Base-by-base conservation (phyloP, 129 eudicot genomes). In the Helianthus tuberosus region DNA sequence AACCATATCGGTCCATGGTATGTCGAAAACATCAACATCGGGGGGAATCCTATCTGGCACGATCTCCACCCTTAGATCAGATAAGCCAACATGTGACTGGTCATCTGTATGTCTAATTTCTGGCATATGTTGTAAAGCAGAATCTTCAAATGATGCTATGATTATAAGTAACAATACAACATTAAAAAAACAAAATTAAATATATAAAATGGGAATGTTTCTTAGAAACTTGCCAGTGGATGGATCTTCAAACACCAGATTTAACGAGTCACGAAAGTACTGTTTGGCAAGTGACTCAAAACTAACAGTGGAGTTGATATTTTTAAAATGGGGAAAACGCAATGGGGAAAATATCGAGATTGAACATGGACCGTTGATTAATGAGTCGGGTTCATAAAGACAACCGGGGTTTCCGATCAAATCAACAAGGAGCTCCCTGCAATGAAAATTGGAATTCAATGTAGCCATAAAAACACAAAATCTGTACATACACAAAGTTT, bases 281-380 rank as follows among this genome's bases (percentile, higher is more conserved):
- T 82, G 93, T 85, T 82, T 88, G 63, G 98, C 98, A 68, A 94
- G 81, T 75, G 92, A 81, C 78, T 88, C 84, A 64, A 83, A 91
- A 83, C 89, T 87, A 74, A 82, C 76, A 17, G 74, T 60, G 57
- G 91, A 82, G 76, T 83, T 89, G 74, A 85, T 81, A 79, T 81
- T 79, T 86, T 83, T 85, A 62, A 73, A 79, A 25, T 88, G 71
- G 16, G 97, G 96, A 78, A 94, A 86, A 63, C 84, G 85, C 78
- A 94, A 74, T 52, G 98, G 96, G 38, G 98, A 94, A 62, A 85
- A 88, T 64, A 94, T 90, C 67, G 97, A 90, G 81, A 94, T 90
- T 64, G 97, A 88, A 85, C 89, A 88, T 71, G 98, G 98, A 73
- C 98, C 98, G 23, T 94, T 94, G 47, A 90, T 81, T 85, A 85